These are phyloP conservation scores for Fusarium succisae DNA, from an alignment of 2,329 filamentous ascomycete genomes.

Conservation along the genomic window DNA sequence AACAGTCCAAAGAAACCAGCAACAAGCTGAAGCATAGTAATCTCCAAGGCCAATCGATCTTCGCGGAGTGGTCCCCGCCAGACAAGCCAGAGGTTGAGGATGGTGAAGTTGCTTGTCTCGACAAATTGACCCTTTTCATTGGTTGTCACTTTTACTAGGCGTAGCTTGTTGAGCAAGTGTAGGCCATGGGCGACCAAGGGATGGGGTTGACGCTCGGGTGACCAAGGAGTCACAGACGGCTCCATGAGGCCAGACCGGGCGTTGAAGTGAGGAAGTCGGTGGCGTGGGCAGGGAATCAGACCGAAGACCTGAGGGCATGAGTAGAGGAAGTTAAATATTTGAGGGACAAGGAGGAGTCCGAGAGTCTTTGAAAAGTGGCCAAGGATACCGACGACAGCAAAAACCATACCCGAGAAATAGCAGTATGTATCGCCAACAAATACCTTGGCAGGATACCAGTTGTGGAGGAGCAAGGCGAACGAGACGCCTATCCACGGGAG, in stretches of 20 bases:
- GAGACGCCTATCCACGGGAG: slow-evolving; percentile 95
- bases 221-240: slow-evolving; percentile 83
- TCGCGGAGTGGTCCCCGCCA: slow-evolving; percentile 94
- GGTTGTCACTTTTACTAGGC: slow-evolving; percentile 72
- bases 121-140: slow-evolving; percentile 76
- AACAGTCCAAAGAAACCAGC: slow-evolving; percentile 86
- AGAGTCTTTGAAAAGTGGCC: slow-evolving; percentile 99
- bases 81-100: slow-evolving; percentile 95
- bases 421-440: slow-evolving; percentile 99
- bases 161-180: slow-evolving; percentile 73
- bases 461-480: slow-evolving; percentile 84
- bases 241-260: slow-evolving; percentile 85
- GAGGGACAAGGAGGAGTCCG: slow-evolving; percentile 87
- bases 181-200: slow-evolving; percentile 70
- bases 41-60: slow-evolving; percentile 80
- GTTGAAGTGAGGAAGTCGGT: slow-evolving; percentile 91
- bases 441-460: slow-evolving; percentile 94
- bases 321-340: slow-evolving; percentile 97
- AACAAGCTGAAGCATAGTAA: slow-evolving; percentile 79
- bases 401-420: slow-evolving; percentile 99
- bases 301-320: slow-evolving; percentile 92
- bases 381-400: slow-evolving; percentile 94
- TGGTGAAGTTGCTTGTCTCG: slow-evolving; percentile 89
- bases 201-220: slow-evolving; percentile 72
- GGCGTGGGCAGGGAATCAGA: slow-evolving; percentile 89